A percentile compares a stretch with the other conserved stretches of the same genome.
phyloP scores from a whole-genome alignment of 805 yeast genomes.

The Danielozyma ontarioensis region DNA sequence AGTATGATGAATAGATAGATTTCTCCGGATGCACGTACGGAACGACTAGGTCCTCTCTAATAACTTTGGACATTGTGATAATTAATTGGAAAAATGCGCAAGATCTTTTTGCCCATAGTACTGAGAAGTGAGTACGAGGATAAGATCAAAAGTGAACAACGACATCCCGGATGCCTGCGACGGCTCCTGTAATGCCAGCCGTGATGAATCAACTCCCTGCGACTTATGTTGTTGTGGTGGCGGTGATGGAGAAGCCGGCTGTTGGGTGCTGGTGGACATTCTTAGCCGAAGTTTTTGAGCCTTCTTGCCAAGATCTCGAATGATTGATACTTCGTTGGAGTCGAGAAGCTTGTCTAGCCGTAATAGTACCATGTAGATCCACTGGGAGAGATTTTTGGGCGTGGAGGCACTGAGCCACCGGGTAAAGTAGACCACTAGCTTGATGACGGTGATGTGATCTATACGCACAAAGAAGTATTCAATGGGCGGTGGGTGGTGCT shows the following conservation, averaged over 20 bases:
- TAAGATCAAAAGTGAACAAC: slow-evolving; percentile 23
- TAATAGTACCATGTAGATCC: slow-evolving; percentile 33
- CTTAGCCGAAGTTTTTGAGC: slow-evolving; percentile 24
- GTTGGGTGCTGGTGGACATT: slow-evolving; percentile 1
- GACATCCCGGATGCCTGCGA: slow-evolving; percentile 8
- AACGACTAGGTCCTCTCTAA: slow-evolving; percentile 29
- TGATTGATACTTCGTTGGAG: slow-evolving; percentile 24
- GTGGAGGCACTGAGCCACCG: slow-evolving; percentile 32
- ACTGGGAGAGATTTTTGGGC: slow-evolving; percentile 21
- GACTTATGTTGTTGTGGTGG: slow-evolving; percentile 1
- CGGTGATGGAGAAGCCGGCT: slow-evolving; percentile 1
- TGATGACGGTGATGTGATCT: slow-evolving; percentile 29
- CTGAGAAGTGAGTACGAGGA: slow-evolving; percentile 24
- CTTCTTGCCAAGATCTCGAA: slow-evolving; percentile 34
- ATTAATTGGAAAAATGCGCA: too few relatives aligned
- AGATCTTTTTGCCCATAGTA: slow-evolving; percentile 35
- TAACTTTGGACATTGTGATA: slow-evolving; percentile 18
- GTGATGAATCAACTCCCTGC: neutral
- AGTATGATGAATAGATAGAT: slow-evolving; percentile 4
- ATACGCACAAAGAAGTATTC: slow-evolving; percentile 14
- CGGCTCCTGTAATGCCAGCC: neutral
- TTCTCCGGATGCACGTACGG: slow-evolving; percentile 19
- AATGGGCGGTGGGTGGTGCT: slow-evolving; percentile 23
- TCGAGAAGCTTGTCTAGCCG: slow-evolving; percentile 33
- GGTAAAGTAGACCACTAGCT: slow-evolving; percentile 29